Evolutionary conservation across 805 yeast species (phyloP).

Genomic region (Maudiozyma saulgeensis): DNA sequence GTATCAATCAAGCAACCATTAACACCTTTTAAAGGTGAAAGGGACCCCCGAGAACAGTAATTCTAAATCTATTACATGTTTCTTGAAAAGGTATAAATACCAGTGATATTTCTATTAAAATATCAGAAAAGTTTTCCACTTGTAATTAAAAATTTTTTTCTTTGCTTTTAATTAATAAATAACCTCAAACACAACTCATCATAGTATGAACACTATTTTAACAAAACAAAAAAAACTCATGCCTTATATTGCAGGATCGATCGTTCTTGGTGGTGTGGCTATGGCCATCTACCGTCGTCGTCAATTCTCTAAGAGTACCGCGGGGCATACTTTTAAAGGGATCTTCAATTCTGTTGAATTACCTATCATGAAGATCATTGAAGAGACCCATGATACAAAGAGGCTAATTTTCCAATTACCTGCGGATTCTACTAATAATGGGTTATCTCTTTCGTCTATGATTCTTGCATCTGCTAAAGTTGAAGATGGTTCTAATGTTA

Average conservation of each 20-base stretch:
- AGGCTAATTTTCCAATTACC: conserved; percentile 63
- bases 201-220: not conserved
- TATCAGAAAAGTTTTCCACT: not conserved
- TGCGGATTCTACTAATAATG: conserved; percentile 54
- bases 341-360: conserved; percentile 65
- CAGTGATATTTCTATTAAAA: not conserved
- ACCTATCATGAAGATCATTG: conserved; percentile 35
- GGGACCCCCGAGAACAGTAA: too few relatives aligned
- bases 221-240: not conserved
- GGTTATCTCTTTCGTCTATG: conserved; percentile 69
- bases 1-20: not conserved
- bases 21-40: not conserved
- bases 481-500: conserved; percentile 73
- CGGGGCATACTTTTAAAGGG: conserved; percentile 37
- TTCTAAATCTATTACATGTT: too few relatives aligned
- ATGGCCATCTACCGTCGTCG: not conserved
- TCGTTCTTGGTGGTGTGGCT: not conserved
- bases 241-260: not conserved
- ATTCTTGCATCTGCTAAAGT: conserved; percentile 73
- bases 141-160: too few relatives aligned
- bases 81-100: too few relatives aligned
- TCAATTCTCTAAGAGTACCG: conserved; percentile 5
- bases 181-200: not conserved
- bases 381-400: conserved; percentile 54
- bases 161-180: too few relatives aligned